Percentiles rank a stretch among this genome's conserved stretches.
These are phyloP conservation scores for Hydrangea macrophylla DNA, from an alignment of 148 eudicot genomes.

Conservation along the genomic window DNA sequence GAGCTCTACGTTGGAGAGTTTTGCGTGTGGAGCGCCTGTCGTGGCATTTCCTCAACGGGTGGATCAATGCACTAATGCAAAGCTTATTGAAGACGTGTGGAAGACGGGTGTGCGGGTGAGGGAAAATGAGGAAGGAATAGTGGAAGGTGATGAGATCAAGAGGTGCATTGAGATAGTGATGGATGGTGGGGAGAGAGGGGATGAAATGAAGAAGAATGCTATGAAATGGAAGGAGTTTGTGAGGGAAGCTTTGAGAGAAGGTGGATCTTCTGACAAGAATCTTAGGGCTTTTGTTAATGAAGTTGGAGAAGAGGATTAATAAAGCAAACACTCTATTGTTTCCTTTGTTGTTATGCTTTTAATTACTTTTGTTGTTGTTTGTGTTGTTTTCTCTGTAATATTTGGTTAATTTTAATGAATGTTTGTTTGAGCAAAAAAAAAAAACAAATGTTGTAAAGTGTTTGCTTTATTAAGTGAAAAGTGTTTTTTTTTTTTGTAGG, in stretches of 20 bases:
- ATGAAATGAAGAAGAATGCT: slow-evolving; percentile 22
- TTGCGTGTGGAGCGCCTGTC: slow-evolving; percentile 49
- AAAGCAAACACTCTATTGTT: background rate
- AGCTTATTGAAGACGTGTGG: slow-evolving; percentile 48
- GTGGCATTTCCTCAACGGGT: slow-evolving; percentile 50
- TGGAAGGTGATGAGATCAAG: slow-evolving; percentile 40
- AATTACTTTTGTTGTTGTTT: background rate
- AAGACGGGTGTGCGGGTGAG: slow-evolving; percentile 40
- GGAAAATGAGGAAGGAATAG: slow-evolving; percentile 29
- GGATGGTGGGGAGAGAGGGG: slow-evolving; percentile 28
- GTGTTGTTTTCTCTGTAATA: background rate
- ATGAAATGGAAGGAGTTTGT: slow-evolving; percentile 38
- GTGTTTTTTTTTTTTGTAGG: too few relatives aligned
- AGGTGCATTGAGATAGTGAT: slow-evolving; percentile 43
- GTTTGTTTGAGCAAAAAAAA: too few relatives aligned
- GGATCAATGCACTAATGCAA: slow-evolving; percentile 57
- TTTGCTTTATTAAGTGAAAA: too few relatives aligned
- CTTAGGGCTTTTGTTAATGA: slow-evolving; percentile 35
- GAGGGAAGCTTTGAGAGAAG: slow-evolving; percentile 34
- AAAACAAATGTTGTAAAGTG: too few relatives aligned
- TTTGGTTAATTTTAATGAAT: too few relatives aligned
- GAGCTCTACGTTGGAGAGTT: slow-evolving; percentile 57
- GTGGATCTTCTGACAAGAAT: slow-evolving; percentile 44
- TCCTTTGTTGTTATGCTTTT: background rate
- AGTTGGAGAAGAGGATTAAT: background rate